Conservation (phyloP, 331 rosid genomes). For the Saraca asoca region DNA sequence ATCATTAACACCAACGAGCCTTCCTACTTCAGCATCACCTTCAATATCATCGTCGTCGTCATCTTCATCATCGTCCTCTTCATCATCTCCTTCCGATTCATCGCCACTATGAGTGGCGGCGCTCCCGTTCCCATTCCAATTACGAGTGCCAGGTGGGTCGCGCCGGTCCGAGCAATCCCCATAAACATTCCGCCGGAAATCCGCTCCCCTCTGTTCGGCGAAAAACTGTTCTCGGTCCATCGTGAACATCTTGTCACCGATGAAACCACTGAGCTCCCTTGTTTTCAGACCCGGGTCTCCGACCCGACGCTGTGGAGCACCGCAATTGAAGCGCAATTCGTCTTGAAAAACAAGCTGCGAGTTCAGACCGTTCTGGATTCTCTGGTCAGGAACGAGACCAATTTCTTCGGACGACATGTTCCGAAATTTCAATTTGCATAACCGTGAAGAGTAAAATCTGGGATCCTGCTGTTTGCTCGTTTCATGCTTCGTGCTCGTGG, state of each 20-base stretch:
- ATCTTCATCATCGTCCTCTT: conserved; percentile 61
- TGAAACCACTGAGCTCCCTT: conserved; percentile 64
- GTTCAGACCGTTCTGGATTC: conserved; percentile 60
- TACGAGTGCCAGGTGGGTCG: conserved; percentile 45
- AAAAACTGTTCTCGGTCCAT: conserved; percentile 59
- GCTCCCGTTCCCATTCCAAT: conserved; percentile 64
- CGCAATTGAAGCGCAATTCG: conserved; percentile 64
- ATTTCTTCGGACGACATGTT: conserved; percentile 77
- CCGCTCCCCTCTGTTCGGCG: conserved; percentile 42
- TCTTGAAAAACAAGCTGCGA: conserved; percentile 69
- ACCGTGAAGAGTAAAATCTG: neutral
- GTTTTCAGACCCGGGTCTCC: conserved; percentile 64
- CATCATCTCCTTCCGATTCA: conserved; percentile 67
- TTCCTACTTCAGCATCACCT: conserved; percentile 49
- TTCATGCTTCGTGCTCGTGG: neutral
- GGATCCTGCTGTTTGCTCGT: conserved; percentile 19
- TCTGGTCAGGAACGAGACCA: conserved; percentile 53
- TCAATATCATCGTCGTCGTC: conserved; percentile 62
- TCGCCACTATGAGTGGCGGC: conserved; percentile 58
- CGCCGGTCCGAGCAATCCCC: conserved; percentile 47
- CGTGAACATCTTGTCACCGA: conserved; percentile 72
- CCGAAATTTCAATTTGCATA: neutral
- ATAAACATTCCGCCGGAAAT: conserved; percentile 64
- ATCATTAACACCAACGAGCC: conserved; percentile 51
- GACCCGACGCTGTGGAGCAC: conserved; percentile 59